Evolutionary conservation across 2,329 filamentous ascomycete genomes (phyloP).

Genomic region (Rutstroemia sp.): DNA sequence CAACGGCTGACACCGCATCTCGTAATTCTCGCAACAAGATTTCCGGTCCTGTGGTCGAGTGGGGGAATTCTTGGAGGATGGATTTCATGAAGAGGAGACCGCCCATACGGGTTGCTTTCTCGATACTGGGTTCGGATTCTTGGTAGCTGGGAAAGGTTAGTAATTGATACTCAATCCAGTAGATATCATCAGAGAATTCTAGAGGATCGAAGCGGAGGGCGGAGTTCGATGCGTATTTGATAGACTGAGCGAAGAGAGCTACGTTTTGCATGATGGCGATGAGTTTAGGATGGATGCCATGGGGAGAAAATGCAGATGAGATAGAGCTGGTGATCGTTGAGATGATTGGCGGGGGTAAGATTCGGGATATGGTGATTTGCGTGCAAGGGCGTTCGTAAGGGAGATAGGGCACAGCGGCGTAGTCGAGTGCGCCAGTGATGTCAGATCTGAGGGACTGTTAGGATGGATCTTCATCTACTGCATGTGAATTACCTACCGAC

Average conservation of each 20-base stretch:
- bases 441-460: conserved; percentile 14
- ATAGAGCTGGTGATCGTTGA: not conserved
- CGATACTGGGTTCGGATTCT: conserved; percentile 2
- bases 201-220: conserved; percentile 10
- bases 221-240: conserved; percentile 7
- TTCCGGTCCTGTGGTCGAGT: conserved; percentile 12
- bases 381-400: conserved; percentile 4
- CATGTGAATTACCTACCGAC: conserved; percentile 9
- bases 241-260: conserved; percentile 14
- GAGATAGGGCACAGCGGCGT: conserved; percentile 15
- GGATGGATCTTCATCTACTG: too few species aligned
- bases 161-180: conserved; percentile 17
- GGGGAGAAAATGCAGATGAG: not conserved
- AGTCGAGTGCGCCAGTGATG: conserved; percentile 21
- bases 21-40: conserved; percentile 15
- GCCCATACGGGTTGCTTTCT: conserved; percentile 15
- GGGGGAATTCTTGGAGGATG: conserved; percentile 17
- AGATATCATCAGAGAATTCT: conserved; percentile 16
- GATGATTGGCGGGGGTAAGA: conserved; percentile 1
- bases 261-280: conserved; percentile 11
- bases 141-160: conserved; percentile 11
- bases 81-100: conserved; percentile 18
- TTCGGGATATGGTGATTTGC: conserved; percentile 10
- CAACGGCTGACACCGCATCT: conserved; percentile 7
- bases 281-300: conserved; percentile 8